phyloP scores from a whole-genome alignment of 352 stramenopile species.

The Phytophthora tubulina region DNA sequence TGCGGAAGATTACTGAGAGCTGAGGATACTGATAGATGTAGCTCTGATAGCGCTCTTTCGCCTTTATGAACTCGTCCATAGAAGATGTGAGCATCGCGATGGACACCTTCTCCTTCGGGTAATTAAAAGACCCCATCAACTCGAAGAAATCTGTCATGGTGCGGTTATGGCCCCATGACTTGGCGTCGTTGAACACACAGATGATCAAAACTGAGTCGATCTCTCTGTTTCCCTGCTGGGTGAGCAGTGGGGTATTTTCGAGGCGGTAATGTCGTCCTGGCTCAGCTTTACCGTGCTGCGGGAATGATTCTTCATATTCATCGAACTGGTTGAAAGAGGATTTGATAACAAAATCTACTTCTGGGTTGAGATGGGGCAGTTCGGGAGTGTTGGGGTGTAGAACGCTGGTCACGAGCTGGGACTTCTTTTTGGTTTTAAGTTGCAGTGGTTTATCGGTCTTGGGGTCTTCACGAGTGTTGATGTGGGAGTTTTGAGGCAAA shows the following conservation, averaged over 20 bases:
- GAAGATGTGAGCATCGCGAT: slow-evolving; percentile 49
- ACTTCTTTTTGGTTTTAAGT: no score
- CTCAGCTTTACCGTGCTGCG: slow-evolving; percentile 26
- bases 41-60: slow-evolving; percentile 19
- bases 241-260: slow-evolving; percentile 14
- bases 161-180: slow-evolving; percentile 45
- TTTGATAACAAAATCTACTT: no score
- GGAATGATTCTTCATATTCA: slow-evolving; percentile 25
- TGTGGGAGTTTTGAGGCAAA: no score
- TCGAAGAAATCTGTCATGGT: slow-evolving; percentile 38
- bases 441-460: no score
- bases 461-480: no score
- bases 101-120: slow-evolving; percentile 40
- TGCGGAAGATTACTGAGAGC: slow-evolving; percentile 47
- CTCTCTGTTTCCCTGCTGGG: background rate
- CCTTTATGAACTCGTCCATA: slow-evolving; percentile 35
- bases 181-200: slow-evolving; percentile 35
- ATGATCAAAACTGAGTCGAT: slow-evolving; percentile 40
- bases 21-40: slow-evolving; percentile 33
- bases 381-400: no score
- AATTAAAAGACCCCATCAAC: slow-evolving; percentile 37
- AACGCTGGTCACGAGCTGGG: no score
- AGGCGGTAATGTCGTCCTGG: slow-evolving; percentile 26
- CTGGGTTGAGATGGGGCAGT: no score
- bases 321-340: background rate